Conservation (phyloP, 164 flowering plant species). For the Kingdonia uniflora region DNA sequence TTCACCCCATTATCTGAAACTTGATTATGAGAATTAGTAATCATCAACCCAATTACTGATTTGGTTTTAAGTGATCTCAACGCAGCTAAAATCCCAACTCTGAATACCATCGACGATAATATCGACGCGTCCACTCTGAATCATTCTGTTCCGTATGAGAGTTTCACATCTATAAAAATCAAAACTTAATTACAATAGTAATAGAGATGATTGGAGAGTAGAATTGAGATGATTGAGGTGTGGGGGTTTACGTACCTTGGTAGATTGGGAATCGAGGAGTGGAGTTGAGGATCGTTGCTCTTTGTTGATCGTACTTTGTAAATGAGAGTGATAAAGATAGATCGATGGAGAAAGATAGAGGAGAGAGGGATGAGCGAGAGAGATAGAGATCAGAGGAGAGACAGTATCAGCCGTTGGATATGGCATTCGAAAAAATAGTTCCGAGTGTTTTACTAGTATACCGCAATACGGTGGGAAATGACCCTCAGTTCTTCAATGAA, state of each 20-base stretch:
- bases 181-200: not conserved
- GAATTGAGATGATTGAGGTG: not conserved
- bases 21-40: constrained; percentile 89
- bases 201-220: not conserved
- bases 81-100: constrained; percentile 72
- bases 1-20: constrained; percentile 83
- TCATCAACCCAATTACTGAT: constrained; percentile 68
- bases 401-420: too few relatives aligned
- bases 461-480: too few relatives aligned
- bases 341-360: too few relatives aligned
- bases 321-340: too few relatives aligned
- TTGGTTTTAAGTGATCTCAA: constrained; percentile 57
- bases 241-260: constrained; percentile 22
- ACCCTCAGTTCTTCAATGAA: too few relatives aligned
- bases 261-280: constrained; percentile 49
- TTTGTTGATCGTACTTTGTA: constrained; percentile 51
- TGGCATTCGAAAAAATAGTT: too few relatives aligned
- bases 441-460: too few relatives aligned
- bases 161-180: constrained; percentile 37
- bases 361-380: too few relatives aligned
- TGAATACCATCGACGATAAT: constrained; percentile 55
- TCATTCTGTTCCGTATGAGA: constrained; percentile 85
- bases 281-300: constrained; percentile 30
- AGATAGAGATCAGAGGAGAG: too few relatives aligned
- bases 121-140: constrained; percentile 81